Base-by-base conservation (phyloP, 768 basidiomycete genomes). In the Suillus variegatus region DNA sequence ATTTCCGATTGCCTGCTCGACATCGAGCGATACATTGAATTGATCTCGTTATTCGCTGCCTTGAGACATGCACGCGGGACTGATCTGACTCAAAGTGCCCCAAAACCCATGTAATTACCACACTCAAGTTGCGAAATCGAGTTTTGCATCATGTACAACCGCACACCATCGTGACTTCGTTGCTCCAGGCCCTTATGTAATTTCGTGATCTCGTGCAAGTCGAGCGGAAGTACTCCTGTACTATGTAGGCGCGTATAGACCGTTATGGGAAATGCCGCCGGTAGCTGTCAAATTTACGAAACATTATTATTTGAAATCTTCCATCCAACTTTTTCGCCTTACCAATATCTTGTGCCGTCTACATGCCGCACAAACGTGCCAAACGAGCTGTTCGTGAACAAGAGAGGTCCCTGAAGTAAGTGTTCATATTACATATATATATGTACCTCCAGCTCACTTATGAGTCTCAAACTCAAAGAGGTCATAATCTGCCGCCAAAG, bases 311-410 rank as follows among this genome's bases (percentile, higher is more conserved):
- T 46, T 16, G 14, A 14, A 43, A 49, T 25, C 47, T 25, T 51
- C 25, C 25, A 51, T 54, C 28, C 52, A 54, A 20, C 18, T 20
- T 54, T 32, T 54, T 20, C 54, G 18, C 16, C 10, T 55, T 55
- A 55, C 32, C 54, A n/a, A 55, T 36, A 41, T 41, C 16, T 32
- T 60, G 20, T 40, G 58, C 54, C 54, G 32, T 32, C 20, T 36
- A 70, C 68, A 89, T 90, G 88, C 88, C 88, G 49, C 88, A 90
- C 73, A 90, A 89, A 78, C 82, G 82, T 65, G 85, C 86, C 22
- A 89, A 88, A 70, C 79, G 80, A 28, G 81, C 81, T 35, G 73
- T 80, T 12, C 80, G 85, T 46, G 84, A 85, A 60, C 78, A 79
- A 64, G 70, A 78, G 58, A 78, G 77, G 10, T 74, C 73, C 16